Evolutionary conservation across 768 basidiomycete genomes (phyloP).

Genomic region (Russula virescens): DNA sequence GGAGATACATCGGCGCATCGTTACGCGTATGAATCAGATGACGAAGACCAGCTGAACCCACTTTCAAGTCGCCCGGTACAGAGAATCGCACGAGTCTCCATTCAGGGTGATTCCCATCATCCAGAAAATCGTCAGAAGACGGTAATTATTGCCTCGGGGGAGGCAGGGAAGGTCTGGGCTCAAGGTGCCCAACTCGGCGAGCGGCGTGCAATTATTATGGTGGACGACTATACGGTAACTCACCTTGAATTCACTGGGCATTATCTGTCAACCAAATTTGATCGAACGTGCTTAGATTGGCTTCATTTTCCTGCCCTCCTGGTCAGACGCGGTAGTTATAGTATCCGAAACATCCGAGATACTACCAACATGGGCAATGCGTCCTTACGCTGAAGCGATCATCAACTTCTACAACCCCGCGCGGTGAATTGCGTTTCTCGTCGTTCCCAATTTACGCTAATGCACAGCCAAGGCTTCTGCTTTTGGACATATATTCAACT

Average conservation of each 20-base stretch:
- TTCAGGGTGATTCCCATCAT: neutral
- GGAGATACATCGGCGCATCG: slow-evolving; percentile 27
- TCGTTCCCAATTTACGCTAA: neutral
- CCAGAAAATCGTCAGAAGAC: neutral
- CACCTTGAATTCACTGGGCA: neutral
- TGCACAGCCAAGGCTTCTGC: slow-evolving; percentile 18
- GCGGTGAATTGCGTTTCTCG: slow-evolving; percentile 14
- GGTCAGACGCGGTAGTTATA: slow-evolving; percentile 23
- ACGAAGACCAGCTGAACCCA: slow-evolving; percentile 28
- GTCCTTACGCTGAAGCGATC: slow-evolving; percentile 25
- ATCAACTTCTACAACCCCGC: slow-evolving; percentile 22
- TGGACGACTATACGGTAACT: slow-evolving; percentile 20
- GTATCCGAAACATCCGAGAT: slow-evolving; percentile 22
- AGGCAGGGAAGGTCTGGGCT: slow-evolving; percentile 26
- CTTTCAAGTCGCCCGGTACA: slow-evolving; percentile 7
- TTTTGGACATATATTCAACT: slow-evolving; percentile 26
- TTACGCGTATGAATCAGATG: slow-evolving; percentile 29
- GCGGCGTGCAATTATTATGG: slow-evolving; percentile 13
- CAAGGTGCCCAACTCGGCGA: slow-evolving; percentile 25
- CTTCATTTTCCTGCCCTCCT: slow-evolving; percentile 22
- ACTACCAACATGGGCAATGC: slow-evolving; percentile 27
- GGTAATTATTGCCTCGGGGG: slow-evolving; percentile 23
- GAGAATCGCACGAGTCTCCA: neutral
- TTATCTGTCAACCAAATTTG: neutral
- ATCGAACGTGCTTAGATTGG: slow-evolving; percentile 19